Base-by-base conservation (phyloP, 345 rosid genomes). In the Eutrema japonicum region DNA sequence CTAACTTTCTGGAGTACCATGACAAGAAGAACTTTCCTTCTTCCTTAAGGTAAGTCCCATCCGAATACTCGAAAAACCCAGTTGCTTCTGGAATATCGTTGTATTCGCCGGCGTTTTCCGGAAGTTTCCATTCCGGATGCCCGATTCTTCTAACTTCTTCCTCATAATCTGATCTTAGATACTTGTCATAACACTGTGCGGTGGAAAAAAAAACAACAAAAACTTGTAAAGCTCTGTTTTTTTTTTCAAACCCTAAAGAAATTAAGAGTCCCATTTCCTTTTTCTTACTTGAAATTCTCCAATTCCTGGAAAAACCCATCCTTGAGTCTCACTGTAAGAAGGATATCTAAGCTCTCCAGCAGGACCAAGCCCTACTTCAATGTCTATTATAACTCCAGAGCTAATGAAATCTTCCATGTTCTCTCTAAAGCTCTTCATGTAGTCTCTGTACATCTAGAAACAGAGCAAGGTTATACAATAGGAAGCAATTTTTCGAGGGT, bases 341-440 rank as follows among this genome's bases (percentile, higher is more conserved):
- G 98, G 94, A 45, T 91, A 91, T 62, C 98, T 85, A 12, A 91
- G 90, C 81, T 94, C 98, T 63, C 97, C 97, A 22, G 96, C 93
- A 35, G 97, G 93, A 48, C 98, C 95, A 73, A 91, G 88, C 51
- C 98, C 97, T 59, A 89, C 92, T 87, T 93, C 97, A 54, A 91
- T 86, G 76, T 88, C 97, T 61, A 91, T 77, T 66, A 93, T 79
- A 47, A 79, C 68, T 42, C 87, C 91, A 61, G 88, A 77, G 77
- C 84, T 88, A 3, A 94, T 72, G 66, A 86, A 89, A 77, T 91
- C 96, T 5, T 80, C 79, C 96, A 91, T 89, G 64, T 64, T 82
- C 33, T 86, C 84, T 77, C 79, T 88, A 85, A 91, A 91, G 82
- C 97, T 94, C 84, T 75, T 87, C 94, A 94, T 86, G 82, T 78